These are phyloP conservation scores for Erythrobasidium hasegawianum DNA, from an alignment of 1,284 basidiomycete species.

Conservation along the genomic window DNA sequence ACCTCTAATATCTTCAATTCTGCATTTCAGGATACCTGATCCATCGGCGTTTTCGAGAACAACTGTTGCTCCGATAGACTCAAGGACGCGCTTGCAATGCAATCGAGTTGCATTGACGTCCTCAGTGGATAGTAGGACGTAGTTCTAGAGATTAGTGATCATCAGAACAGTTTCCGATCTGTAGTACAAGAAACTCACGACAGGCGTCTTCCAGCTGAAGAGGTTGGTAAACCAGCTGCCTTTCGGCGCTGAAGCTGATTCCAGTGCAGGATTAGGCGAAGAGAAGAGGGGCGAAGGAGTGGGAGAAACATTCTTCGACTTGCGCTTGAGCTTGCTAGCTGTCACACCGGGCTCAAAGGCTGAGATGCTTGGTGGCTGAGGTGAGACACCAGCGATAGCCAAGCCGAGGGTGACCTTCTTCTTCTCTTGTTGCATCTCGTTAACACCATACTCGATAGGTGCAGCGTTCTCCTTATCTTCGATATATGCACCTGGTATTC, in stretches of 20 bases:
- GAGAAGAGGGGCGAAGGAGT: conserved; percentile 29
- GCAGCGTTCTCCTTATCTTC: conserved; percentile 41
- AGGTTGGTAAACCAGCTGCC: conserved; percentile 83
- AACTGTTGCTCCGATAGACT: conserved; percentile 63
- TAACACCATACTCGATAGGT: conserved; percentile 5
- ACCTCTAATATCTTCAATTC: conserved; percentile 58
- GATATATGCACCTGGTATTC: conserved; percentile 20
- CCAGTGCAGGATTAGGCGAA: conserved; percentile 35
- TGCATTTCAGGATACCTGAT: conserved; percentile 61
- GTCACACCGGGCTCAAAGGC: conserved; percentile 18
- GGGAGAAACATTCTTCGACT: conserved; percentile 10
- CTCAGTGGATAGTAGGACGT: conserved; percentile 66
- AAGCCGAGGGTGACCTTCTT: conserved; percentile 37
- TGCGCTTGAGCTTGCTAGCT: conserved; percentile 23
- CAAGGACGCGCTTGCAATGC: conserved; percentile 64
- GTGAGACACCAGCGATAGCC: conserved; percentile 28
- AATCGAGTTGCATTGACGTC: conserved; percentile 61
- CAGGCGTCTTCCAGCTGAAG: conserved; percentile 69
- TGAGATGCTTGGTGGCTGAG: conserved; percentile 3
- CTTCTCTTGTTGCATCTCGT: conserved; percentile 31
- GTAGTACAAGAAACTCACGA: conserved; percentile 31
- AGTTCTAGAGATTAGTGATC: conserved; percentile 51
- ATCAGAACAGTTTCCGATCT: not conserved
- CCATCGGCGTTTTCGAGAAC: conserved; percentile 63
- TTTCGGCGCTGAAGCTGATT: conserved; percentile 50